Conservation (phyloP, 2,329 filamentous ascomycete genomes). For the Diaporthe vexans region DNA sequence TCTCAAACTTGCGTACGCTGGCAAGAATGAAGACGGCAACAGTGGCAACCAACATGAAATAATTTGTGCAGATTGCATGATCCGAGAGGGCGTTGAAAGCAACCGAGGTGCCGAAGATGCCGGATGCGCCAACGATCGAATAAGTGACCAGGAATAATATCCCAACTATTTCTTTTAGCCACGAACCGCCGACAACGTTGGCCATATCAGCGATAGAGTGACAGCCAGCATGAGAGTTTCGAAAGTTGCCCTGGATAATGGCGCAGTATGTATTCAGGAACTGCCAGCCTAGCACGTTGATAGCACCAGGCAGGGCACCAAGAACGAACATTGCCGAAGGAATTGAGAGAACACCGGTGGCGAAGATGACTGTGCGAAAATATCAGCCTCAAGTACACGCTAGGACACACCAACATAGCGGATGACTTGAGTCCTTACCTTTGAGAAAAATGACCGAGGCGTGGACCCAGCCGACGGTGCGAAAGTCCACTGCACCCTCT, state of each 20-base stretch:
- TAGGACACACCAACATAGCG: neutral
- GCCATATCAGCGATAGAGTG: conserved; percentile 43
- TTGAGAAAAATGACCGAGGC: conserved; percentile 68
- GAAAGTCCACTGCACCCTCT: conserved; percentile 64
- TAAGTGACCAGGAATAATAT: conserved; percentile 39
- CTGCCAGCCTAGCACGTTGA: conserved; percentile 47
- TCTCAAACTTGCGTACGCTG: conserved; percentile 40
- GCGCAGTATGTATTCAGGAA: conserved; percentile 47
- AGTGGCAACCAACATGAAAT: conserved; percentile 36
- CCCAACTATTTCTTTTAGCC: conserved; percentile 37
- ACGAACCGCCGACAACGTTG: conserved; percentile 30
- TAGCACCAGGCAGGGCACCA: conserved; percentile 46
- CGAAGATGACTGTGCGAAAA: conserved; percentile 46
- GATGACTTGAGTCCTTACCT: conserved; percentile 26
- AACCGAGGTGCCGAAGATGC: conserved; percentile 36
- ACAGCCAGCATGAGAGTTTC: conserved; percentile 45
- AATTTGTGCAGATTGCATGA: conserved; percentile 40
- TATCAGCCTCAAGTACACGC: neutral
- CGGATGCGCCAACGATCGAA: conserved; percentile 34
- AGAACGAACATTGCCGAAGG: conserved; percentile 47
- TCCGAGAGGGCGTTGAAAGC: conserved; percentile 40
- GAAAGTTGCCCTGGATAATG: conserved; percentile 46
- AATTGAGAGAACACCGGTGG: conserved; percentile 47
- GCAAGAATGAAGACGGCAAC: conserved; percentile 33
- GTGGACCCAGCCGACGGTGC: conserved; percentile 66